Evolutionary conservation across 2,329 filamentous ascomycete species (phyloP).

Genomic region (Sphaerulina musiva): DNA sequence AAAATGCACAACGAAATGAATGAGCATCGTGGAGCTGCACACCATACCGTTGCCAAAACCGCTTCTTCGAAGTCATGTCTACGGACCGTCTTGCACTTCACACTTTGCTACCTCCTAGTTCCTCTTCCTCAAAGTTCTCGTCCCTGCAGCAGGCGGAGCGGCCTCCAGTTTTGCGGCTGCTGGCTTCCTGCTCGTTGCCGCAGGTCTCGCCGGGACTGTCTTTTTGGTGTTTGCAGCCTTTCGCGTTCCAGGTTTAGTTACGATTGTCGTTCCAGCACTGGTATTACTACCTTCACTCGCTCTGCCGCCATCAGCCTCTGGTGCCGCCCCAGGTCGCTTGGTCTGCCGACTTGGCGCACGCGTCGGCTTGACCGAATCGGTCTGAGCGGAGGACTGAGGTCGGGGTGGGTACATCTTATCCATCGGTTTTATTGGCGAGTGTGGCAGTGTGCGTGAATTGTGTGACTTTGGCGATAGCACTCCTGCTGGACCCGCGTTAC

Average conservation of each 20-base stretch:
- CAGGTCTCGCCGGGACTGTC: conserved; percentile 28
- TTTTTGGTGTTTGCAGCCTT: conserved; percentile 18
- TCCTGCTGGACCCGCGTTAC: conserved; percentile 39
- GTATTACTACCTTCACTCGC: conserved; percentile 55
- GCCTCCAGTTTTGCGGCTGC: conserved; percentile 23
- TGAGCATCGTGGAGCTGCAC: too few relatives aligned
- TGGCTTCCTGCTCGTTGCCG: conserved; percentile 41
- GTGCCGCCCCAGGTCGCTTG: conserved; percentile 39
- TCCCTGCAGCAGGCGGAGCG: conserved; percentile 19
- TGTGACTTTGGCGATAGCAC: conserved; percentile 77
- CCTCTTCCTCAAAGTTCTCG: conserved; percentile 32
- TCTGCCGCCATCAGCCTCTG: conserved; percentile 21
- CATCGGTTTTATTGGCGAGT: conserved; percentile 45
- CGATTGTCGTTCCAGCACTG: conserved; percentile 57
- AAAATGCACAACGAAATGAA: too few relatives aligned
- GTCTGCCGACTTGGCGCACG: conserved; percentile 57
- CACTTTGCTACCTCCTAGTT: conserved; percentile 24
- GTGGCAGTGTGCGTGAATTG: conserved; percentile 64
- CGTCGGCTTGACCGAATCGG: conserved; percentile 45
- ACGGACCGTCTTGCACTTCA: background rate
- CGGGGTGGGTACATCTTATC: conserved; percentile 44
- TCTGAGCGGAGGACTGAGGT: conserved; percentile 10
- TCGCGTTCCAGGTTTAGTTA: conserved; percentile 38
- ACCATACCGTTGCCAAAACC: too few relatives aligned
- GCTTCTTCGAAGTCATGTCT: background rate